A percentile compares a stretch with the other conserved stretches of the same genome.
phyloP scores from a whole-genome alignment of 495 filamentous ascomycete species.

The Echria macrotheca region DNA sequence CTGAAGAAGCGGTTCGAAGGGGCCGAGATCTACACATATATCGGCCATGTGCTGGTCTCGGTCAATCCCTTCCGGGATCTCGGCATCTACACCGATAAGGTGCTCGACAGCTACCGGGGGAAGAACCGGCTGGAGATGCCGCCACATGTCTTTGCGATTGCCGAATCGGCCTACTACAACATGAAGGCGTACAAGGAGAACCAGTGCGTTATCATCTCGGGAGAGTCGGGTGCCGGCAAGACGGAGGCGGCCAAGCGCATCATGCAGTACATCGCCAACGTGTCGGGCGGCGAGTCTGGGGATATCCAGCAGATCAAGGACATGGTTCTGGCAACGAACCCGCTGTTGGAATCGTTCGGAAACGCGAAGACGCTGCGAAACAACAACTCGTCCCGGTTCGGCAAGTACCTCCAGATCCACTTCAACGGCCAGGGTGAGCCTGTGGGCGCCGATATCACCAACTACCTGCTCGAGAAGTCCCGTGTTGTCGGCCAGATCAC shows the following conservation, averaged over 20 bases:
- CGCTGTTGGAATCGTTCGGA: constrained; percentile 93
- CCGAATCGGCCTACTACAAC: constrained; percentile 96
- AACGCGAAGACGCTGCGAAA: constrained; percentile 97
- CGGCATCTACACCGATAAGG: constrained; percentile 94
- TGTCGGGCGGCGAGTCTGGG: constrained; percentile 80
- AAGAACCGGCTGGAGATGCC: constrained; percentile 96
- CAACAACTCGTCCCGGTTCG: constrained; percentile 97
- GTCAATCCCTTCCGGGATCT: constrained; percentile 98
- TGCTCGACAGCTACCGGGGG: constrained; percentile 84
- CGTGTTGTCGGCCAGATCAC: constrained; percentile 92
- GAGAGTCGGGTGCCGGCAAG: constrained; percentile 97
- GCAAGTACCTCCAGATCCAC: constrained; percentile 96
- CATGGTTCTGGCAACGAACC: constrained; percentile 98
- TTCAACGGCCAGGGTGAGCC: constrained; percentile 94
- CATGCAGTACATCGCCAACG: constrained; percentile 99
- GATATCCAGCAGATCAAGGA: constrained; percentile 98
- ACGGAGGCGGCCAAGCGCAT: constrained; percentile 99
- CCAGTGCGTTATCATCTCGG: constrained; percentile 99
- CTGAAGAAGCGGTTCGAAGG: constrained; percentile 95
- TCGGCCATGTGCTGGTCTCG: constrained; percentile 98
- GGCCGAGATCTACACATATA: constrained; percentile 98
- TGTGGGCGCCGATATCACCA: constrained; percentile 94
- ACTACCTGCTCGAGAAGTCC: constrained; percentile 93
- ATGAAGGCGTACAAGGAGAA: constrained; percentile 99
- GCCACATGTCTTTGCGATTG: constrained; percentile 96